Conservation (phyloP, 495 filamentous ascomycete genomes). For the Lindgomyces ingoldianus region DNA sequence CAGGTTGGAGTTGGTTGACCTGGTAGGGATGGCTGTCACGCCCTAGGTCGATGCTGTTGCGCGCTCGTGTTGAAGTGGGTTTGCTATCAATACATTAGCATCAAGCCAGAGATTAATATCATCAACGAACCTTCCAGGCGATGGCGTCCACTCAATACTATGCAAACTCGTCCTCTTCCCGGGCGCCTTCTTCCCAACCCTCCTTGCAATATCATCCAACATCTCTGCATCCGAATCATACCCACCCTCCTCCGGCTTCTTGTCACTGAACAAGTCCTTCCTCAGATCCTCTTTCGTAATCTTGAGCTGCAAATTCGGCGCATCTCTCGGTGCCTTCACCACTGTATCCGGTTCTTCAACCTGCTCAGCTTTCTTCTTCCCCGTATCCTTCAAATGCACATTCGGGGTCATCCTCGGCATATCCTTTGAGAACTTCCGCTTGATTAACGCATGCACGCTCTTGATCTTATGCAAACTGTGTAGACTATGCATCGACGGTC, state of each 20-base stretch:
- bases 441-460: slow-evolving; percentile 33
- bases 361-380: neutral
- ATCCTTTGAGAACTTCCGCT: slow-evolving; percentile 29
- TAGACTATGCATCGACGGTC: slow-evolving; percentile 15
- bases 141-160: slow-evolving; percentile 35
- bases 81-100: slow-evolving; percentile 6
- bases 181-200: slow-evolving; percentile 23
- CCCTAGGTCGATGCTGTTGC: neutral
- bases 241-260: slow-evolving; percentile 32
- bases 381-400: neutral
- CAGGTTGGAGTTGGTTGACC: slow-evolving; percentile 8
- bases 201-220: slow-evolving; percentile 31
- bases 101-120: neutral
- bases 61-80: slow-evolving; percentile 3
- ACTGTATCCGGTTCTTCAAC: slow-evolving; percentile 16
- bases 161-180: slow-evolving; percentile 33
- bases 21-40: slow-evolving; percentile 18
- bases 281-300: slow-evolving; percentile 31
- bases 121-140: slow-evolving; percentile 16
- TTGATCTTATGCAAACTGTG: slow-evolving; percentile 33
- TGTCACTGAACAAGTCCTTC: slow-evolving; percentile 36
- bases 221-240: slow-evolving; percentile 38
- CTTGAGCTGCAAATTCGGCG: slow-evolving; percentile 30
- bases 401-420: slow-evolving; percentile 1
- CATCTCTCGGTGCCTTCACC: slow-evolving; percentile 17